These are phyloP conservation scores for Lipomyces spencermartinsiae DNA, from an alignment of 805 yeast species.

Conservation along the genomic window DNA sequence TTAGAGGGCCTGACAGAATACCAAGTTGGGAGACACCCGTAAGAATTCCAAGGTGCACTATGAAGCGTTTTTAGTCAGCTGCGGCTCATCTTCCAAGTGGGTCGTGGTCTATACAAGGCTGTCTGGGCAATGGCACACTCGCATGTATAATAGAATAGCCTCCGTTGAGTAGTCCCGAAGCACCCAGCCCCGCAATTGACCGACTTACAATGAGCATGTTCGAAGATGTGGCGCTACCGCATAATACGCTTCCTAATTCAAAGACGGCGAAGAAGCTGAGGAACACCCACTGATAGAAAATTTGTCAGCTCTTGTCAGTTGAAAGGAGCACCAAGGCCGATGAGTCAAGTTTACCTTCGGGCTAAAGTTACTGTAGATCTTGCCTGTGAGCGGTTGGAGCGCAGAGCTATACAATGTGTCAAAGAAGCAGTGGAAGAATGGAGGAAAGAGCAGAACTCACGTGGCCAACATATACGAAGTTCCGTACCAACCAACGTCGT, in stretches of 20 bases:
- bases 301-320: too few species aligned
- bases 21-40: conserved; percentile 42
- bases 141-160: background rate
- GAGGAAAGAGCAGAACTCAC: background rate
- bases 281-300: conserved; percentile 9
- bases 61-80: too few species aligned
- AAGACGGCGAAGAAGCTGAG: conserved; percentile 46
- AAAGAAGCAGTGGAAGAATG: background rate
- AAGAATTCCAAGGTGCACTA: conserved; percentile 11
- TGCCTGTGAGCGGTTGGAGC: conserved; percentile 14
- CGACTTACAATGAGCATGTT: conserved; percentile 46
- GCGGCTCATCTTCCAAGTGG: too few species aligned
- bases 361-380: conserved; percentile 1
- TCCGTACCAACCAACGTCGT: conserved; percentile 19
- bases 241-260: conserved; percentile 46
- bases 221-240: conserved; percentile 48
- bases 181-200: background rate
- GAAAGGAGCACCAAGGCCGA: too few species aligned
- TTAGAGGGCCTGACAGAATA: conserved; percentile 58
- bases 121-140: background rate
- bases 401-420: background rate
- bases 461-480: conserved; percentile 4
- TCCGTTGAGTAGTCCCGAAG: conserved; percentile 1
- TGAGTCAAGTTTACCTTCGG: too few species aligned
- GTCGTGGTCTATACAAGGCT: conserved; percentile 18